Conservation (phyloP, 2,329 filamentous ascomycete genomes). For the Fusarium austroafricanum region DNA sequence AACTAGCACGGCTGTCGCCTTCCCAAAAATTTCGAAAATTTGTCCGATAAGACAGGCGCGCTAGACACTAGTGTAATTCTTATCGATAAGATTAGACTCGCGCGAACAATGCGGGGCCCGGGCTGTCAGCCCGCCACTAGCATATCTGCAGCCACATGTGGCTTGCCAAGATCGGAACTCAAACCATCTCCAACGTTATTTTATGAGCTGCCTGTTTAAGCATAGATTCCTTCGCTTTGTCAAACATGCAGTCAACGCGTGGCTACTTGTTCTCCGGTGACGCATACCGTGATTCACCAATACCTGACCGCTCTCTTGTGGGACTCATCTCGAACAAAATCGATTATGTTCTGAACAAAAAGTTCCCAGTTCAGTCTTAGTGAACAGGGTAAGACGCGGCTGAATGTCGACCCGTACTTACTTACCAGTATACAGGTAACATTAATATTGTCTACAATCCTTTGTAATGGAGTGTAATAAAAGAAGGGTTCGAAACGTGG, state of each 20-base stretch:
- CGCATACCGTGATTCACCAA: not conserved
- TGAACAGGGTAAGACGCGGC: slow-evolving; percentile 1
- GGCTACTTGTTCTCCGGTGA: slow-evolving; percentile 11
- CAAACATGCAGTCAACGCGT: slow-evolving; percentile 17
- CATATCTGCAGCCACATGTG: slow-evolving; percentile 14
- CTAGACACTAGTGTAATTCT: slow-evolving; percentile 8
- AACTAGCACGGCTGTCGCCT: slow-evolving; percentile 30
- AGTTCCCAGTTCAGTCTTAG: not conserved
- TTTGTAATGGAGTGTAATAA: no score
- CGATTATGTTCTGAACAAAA: not conserved
- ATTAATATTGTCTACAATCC: no score
- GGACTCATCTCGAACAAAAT: not conserved
- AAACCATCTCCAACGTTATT: slow-evolving; percentile 1
- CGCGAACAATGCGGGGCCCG: not conserved
- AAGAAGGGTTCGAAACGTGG: no score
- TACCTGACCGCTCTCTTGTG: not conserved
- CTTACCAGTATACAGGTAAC: not conserved
- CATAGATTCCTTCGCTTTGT: slow-evolving; percentile 19
- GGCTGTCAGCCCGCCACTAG: no score
- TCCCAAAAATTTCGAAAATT: slow-evolving; percentile 48
- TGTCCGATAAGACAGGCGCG: slow-evolving; percentile 31
- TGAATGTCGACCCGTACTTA: not conserved
- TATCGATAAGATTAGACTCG: slow-evolving; percentile 36
- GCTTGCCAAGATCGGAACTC: not conserved
- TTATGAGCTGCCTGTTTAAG: slow-evolving; percentile 37